Evolutionary conservation across 257 asterid species (phyloP), one percentile per base, ranked within the genome.

Genomic region (Eustoma russellianum): DNA sequence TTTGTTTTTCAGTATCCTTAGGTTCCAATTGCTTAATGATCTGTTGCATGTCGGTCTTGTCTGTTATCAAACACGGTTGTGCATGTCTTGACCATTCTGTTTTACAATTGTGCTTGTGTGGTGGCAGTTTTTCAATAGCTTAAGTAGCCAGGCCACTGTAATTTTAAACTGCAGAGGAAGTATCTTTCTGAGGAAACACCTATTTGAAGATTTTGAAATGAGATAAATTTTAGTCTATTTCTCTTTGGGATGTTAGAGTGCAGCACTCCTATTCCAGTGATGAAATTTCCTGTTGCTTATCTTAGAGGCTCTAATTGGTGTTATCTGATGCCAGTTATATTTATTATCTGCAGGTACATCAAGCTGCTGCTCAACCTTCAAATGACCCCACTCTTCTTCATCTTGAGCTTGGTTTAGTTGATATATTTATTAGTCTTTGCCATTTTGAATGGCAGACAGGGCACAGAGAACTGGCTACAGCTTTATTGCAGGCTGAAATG

Each of bases 381-480:
- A 58, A 55, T 62, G 93, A 85, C 76, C 79, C 80, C 3, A 67
- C 64, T 50, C 64, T 70, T 73, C 65, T 77, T 56, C 79, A 68
- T 55, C 69, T 80, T 51, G 97, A 91, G 77, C 82, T 82, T 62
- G 87, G 88, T 70, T 66, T 91, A 70, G 95, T 91, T 64, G 83
- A 91, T 67, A 65, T 77, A 62, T 87, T 80, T 69, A 64, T 88
- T 53, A 53, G 79, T 66, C 95, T 91, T 60, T 91, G 98, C 56
- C 94, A 92, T 60, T 84, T 91, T 0, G 98, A 91, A 69, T 91
- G 97, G 98, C 94, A 87, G 74, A 76, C 97, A 56, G 98, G 98
- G 52, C 79, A 80, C 82, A 87, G 76, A 55, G 98, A 91, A 75
- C 69, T 87, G 80, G 90, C 98, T 59, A 91, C 98, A 66, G 96